Evolutionary conservation across 352 stramenopile genomes (phyloP), one percentile per base, ranked within the genome.

Genomic region (Phytopythium delawarense): DNA sequence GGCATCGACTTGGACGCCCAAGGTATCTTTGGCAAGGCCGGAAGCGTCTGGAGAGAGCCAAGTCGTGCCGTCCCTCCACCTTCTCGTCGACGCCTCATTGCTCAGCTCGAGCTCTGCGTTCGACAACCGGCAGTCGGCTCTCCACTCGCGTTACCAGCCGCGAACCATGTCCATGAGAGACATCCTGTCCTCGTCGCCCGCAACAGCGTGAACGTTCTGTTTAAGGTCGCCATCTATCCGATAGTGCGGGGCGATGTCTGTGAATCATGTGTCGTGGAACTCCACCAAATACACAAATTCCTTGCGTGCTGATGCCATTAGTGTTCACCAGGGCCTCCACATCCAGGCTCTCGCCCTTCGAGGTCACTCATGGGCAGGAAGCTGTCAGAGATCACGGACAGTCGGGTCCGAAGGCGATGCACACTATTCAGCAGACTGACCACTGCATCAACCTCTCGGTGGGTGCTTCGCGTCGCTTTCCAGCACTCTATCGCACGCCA

Each of bases 81-180:
- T 91, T 32, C 79, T 91, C 37, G 77, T 91, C 20, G 75, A 91
- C 50, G 82, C 79, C 7, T 89, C 78, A 40, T 81, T 91, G 61
- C 68, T 88, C 37, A 88, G 72, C 23, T 66, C 78, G 25, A 83
- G 84, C 9, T 32, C 35, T 59, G 57, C 39, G 53, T 30, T 21
- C 44, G 21, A 32, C 44, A 40, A 35, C 42, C 20, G 0, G 21
- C 45, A 30, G 2, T 20, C 45, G 21, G 23, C 35, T 32, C 21
- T 40, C 49, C 25, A 23, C 18, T 6, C 34, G 12, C 60, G 62
- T 12, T 48, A 53, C 6, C 53, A 64, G 34, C 32, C 59, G 8
- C 58, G 74, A 7, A 71, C 61, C 58, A 82, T 82, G 74, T 79
- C 71, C 20, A 83, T 80, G 75, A 66, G 75, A 9, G 72, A 83